Conservation (phyloP, 805 yeast genomes). For the Blastobotrys parvus region DNA sequence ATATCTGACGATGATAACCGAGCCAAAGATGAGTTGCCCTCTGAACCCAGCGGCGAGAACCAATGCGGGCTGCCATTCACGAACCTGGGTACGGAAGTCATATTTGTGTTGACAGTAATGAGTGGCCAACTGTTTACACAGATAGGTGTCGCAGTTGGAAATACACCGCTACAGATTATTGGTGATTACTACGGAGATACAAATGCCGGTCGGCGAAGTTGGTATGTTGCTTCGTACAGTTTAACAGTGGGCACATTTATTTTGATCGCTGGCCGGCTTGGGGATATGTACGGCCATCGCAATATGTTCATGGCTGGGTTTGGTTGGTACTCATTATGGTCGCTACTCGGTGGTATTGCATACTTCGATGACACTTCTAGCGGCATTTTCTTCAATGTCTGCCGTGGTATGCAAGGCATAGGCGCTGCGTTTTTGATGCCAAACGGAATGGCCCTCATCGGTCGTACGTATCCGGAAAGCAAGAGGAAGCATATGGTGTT, state of each 20-base stretch:
- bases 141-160: conserved; percentile 29
- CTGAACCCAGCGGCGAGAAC: background rate
- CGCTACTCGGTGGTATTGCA: conserved; percentile 51
- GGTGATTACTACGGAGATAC: conserved; percentile 25
- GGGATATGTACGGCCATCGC: conserved; percentile 64
- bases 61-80: background rate
- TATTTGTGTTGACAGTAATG: conserved; percentile 21
- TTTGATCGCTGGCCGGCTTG: conserved; percentile 57
- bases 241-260: conserved; percentile 68
- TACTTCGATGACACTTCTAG: conserved; percentile 30
- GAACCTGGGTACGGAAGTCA: conserved; percentile 11
- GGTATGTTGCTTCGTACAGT: conserved; percentile 70
- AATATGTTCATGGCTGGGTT: conserved; percentile 47
- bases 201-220: conserved; percentile 32
- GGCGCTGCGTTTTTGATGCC: conserved; percentile 56
- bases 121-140: conserved; percentile 34
- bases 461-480: conserved; percentile 39
- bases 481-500: conserved; percentile 45
- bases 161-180: conserved; percentile 25
- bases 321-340: conserved; percentile 47
- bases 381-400: conserved; percentile 23
- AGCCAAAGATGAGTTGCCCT: background rate
- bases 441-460: conserved; percentile 47
- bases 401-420: conserved; percentile 58
- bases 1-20: background rate